phyloP scores from a whole-genome alignment of 306 rosid species.

The Prunus mume region DNA sequence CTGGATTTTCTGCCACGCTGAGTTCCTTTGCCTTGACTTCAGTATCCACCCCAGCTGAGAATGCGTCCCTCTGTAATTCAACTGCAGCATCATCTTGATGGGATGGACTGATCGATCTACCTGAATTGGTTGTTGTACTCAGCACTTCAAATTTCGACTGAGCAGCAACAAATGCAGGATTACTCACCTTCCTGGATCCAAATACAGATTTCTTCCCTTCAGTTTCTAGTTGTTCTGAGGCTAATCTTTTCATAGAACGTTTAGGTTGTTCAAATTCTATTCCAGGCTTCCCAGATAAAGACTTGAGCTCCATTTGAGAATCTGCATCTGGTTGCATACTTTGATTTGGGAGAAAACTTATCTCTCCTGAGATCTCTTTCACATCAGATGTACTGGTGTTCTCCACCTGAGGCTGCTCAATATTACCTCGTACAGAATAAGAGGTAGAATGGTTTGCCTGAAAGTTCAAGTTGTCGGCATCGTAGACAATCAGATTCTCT shows the following conservation, averaged over 20 bases:
- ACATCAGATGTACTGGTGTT: conserved; percentile 33
- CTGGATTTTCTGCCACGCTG: conserved; percentile 38
- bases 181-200: conserved; percentile 63
- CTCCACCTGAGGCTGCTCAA: conserved; percentile 46
- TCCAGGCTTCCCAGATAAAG: conserved; percentile 44
- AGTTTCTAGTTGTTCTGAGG: conserved; percentile 66
- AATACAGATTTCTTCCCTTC: conserved; percentile 53
- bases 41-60: conserved; percentile 32
- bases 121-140: conserved; percentile 44
- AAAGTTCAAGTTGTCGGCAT: conserved; percentile 42
- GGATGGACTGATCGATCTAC: conserved; percentile 36
- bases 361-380: conserved; percentile 31
- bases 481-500: conserved; percentile 44
- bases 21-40: conserved; percentile 47
- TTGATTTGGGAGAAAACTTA: conserved; percentile 34
- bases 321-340: conserved; percentile 30
- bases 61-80: conserved; percentile 44
- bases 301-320: conserved; percentile 33
- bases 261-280: conserved; percentile 44
- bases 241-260: conserved; percentile 51
- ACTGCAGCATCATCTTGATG: conserved; percentile 47
- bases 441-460: conserved; percentile 39
- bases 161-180: conserved; percentile 68
- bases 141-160: conserved; percentile 74
- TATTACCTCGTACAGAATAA: conserved; percentile 28